Conservation (phyloP, 176 grass and related monocot genomes). For the Typha latifolia region DNA sequence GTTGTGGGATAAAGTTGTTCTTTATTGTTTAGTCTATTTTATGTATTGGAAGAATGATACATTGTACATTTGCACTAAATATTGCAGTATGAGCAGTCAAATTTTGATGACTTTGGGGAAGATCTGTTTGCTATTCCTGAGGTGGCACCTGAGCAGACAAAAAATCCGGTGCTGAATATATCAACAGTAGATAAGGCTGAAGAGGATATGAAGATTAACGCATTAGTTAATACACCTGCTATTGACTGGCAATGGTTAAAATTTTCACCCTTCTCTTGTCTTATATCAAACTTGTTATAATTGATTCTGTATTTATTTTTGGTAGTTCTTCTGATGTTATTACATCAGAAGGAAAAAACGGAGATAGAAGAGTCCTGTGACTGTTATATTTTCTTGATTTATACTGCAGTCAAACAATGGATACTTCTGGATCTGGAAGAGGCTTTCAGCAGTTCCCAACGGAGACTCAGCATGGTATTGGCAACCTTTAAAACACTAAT, state of each 20-base stretch:
- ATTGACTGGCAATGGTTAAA: not conserved
- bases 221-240: conserved; percentile 19
- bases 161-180: not conserved
- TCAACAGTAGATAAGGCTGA: conserved; percentile 1
- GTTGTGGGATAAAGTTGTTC: not conserved
- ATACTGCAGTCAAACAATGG: not conserved
- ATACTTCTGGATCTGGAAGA: conserved; percentile 1
- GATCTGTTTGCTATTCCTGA: not conserved
- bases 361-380: not conserved
- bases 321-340: not conserved
- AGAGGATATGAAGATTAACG: conserved; percentile 14
- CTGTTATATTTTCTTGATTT: not conserved
- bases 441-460: not conserved
- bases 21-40: not conserved
- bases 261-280: not conserved
- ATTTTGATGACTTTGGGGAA: conserved; percentile 12
- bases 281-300: not conserved
- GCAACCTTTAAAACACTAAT: not conserved
- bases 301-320: not conserved
- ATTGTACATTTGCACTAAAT: not conserved
- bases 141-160: not conserved
- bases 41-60: not conserved
- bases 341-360: not conserved
- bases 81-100: conserved; percentile 11
- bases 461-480: not conserved